Conservation (phyloP, 352 stramenopile genomes). For the Pythium dissimile region DNA sequence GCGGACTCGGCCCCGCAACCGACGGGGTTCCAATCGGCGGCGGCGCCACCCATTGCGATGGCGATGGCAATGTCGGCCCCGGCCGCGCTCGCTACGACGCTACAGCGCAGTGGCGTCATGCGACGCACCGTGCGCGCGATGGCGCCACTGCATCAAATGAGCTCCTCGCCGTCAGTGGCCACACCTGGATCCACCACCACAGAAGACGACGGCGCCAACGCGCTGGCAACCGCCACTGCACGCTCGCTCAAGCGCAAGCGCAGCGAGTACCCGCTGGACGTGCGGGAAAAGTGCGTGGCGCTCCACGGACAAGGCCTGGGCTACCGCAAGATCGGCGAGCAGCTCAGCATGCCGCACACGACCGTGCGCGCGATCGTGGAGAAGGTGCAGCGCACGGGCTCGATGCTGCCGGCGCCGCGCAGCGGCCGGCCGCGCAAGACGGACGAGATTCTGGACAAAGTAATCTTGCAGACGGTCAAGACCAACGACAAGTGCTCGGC, state of each 20-base stretch:
- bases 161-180: neutral
- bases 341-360: constrained; percentile 64
- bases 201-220: neutral
- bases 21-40: neutral
- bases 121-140: neutral
- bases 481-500: constrained; percentile 56
- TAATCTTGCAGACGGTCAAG: constrained; percentile 61
- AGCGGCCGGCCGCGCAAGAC: constrained; percentile 63
- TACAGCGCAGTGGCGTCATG: neutral
- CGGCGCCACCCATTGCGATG: neutral
- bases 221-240: neutral
- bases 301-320: constrained; percentile 48
- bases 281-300: constrained; percentile 52
- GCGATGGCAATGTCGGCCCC: neutral
- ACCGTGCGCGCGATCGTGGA: constrained; percentile 71
- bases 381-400: constrained; percentile 54
- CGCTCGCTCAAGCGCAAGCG: constrained; percentile 31
- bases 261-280: constrained; percentile 53
- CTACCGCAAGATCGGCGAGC: constrained; percentile 55
- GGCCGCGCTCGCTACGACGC: neutral
- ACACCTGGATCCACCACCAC: neutral
- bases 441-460: constrained; percentile 56
- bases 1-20: neutral
- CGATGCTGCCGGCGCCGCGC: constrained; percentile 40
- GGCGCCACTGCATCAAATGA: neutral